A percentile compares a stretch with the other conserved stretches of the same genome.
These are phyloP conservation scores for Abrus precatorius DNA, from an alignment of 306 rosid species.

Conservation along the genomic window DNA sequence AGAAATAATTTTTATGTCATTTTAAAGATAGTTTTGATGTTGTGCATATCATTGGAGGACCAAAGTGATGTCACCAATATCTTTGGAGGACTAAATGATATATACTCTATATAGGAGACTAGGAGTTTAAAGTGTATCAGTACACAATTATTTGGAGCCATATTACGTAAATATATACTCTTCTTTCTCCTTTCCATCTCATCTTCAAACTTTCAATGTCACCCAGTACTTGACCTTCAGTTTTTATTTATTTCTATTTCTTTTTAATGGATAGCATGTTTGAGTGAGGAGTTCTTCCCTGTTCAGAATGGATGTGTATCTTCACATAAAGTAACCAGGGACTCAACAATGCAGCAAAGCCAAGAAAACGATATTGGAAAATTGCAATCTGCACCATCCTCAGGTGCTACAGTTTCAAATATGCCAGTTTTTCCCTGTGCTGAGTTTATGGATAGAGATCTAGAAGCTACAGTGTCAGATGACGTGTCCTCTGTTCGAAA, in stretches of 20 bases:
- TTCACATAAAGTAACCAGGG: constrained; percentile 67
- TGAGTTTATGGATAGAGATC: constrained; percentile 63
- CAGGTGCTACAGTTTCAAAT: constrained; percentile 61
- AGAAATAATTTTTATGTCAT: constrained; percentile 5
- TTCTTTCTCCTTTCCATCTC: constrained; percentile 12
- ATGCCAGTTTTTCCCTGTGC: constrained; percentile 54
- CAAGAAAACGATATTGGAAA: constrained; percentile 66
- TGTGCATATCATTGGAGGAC: neutral
- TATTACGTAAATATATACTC: neutral
- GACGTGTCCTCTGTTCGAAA: constrained; percentile 50
- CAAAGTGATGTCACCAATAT: neutral
- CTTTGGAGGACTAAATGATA: constrained; percentile 20
- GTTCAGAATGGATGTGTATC: constrained; percentile 70
- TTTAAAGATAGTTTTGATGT: neutral
- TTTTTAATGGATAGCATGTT: constrained; percentile 68
- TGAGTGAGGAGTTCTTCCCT: constrained; percentile 84
- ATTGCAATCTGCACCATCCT: constrained; percentile 66
- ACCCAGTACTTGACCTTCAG: constrained; percentile 41
- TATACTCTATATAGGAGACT: too few species aligned
- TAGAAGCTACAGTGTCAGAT: constrained; percentile 71
- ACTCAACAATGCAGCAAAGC: constrained; percentile 62
- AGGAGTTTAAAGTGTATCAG: constrained; percentile 8
- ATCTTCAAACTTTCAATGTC: neutral
- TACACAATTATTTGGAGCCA: constrained; percentile 13
- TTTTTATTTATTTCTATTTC: constrained; percentile 30